A percentile compares a stretch with the other conserved stretches of the same genome.
Conservation (phyloP, 441 rosid genomes). For the Populus hybrid region DNA sequence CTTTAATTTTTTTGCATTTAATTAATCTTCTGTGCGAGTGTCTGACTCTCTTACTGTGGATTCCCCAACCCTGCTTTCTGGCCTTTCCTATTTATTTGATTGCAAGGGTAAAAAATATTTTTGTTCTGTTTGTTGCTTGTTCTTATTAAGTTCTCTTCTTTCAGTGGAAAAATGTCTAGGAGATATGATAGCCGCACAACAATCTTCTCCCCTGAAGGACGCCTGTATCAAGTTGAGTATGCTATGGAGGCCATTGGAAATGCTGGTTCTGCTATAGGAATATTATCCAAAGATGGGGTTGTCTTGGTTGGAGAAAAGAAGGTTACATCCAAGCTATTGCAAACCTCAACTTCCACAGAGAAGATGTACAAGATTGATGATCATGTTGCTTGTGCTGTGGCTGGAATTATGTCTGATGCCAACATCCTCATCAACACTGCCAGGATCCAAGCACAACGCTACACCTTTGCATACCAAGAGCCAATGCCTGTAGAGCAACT, state of each 20-base stretch:
- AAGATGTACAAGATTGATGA: conserved; percentile 98
- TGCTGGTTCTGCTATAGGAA: conserved; percentile 87
- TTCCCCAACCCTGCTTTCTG: neutral
- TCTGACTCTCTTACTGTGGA: neutral
- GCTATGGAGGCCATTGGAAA: conserved; percentile 99
- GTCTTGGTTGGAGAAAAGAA: conserved; percentile 92
- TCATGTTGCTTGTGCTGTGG: conserved; percentile 90
- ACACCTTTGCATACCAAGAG: conserved; percentile 85
- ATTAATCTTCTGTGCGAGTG: neutral
- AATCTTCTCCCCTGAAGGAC: conserved; percentile 98
- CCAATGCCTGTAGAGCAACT: conserved; percentile 98
- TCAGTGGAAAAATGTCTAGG: conserved; percentile 64
- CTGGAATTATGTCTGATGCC: conserved; percentile 98
- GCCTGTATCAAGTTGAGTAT: conserved; percentile 94
- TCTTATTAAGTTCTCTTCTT: neutral
- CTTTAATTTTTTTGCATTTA: neutral
- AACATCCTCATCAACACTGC: conserved; percentile 93
- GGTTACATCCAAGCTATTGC: conserved; percentile 91
- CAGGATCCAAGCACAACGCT: conserved; percentile 89
- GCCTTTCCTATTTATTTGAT: neutral
- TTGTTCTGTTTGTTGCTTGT: neutral
- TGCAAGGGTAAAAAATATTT: neutral
- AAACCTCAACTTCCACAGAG: conserved; percentile 82
- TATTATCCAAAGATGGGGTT: conserved; percentile 81
- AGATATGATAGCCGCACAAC: conserved; percentile 98